Evolutionary conservation across 805 yeast genomes (phyloP).

Genomic region (Suhomyces sp.): DNA sequence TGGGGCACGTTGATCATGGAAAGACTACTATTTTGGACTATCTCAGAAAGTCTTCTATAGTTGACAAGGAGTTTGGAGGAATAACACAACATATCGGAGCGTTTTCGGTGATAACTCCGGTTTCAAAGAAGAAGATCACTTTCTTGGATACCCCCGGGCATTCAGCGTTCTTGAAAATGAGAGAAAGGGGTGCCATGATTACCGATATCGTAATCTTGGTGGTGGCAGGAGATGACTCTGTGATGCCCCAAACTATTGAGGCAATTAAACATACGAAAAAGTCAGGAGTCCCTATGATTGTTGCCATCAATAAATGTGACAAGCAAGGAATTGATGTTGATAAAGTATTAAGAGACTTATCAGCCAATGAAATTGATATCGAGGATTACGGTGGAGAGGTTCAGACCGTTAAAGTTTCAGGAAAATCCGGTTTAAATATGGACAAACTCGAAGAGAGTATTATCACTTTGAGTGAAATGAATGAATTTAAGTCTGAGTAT

Average conservation of each 20-base stretch:
- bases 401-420: constrained; percentile 84
- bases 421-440: constrained; percentile 87
- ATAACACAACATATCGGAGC: constrained; percentile 99
- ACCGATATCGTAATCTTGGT: constrained; percentile 92
- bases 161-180: constrained; percentile 93
- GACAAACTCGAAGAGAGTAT: constrained; percentile 87
- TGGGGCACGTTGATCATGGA: constrained; percentile 99
- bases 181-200: constrained; percentile 92
- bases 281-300: constrained; percentile 79
- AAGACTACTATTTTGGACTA: constrained; percentile 91
- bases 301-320: constrained; percentile 92
- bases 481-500: constrained; percentile 67
- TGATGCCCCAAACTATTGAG: constrained; percentile 95
- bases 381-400: constrained; percentile 96
- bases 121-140: constrained; percentile 73
- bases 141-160: constrained; percentile 98
- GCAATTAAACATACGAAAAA: constrained; percentile 90
- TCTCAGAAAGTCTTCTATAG: constrained; percentile 81
- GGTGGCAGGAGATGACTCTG: constrained; percentile 96
- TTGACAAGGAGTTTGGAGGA: constrained; percentile 86
- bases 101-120: constrained; percentile 79
- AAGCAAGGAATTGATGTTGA: constrained; percentile 73
- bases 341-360: constrained; percentile 73
- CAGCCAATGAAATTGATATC: constrained; percentile 73
- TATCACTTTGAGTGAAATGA: constrained; percentile 76